Conservation (phyloP, 352 stramenopile species). For the Phytophthora meadii region DNA sequence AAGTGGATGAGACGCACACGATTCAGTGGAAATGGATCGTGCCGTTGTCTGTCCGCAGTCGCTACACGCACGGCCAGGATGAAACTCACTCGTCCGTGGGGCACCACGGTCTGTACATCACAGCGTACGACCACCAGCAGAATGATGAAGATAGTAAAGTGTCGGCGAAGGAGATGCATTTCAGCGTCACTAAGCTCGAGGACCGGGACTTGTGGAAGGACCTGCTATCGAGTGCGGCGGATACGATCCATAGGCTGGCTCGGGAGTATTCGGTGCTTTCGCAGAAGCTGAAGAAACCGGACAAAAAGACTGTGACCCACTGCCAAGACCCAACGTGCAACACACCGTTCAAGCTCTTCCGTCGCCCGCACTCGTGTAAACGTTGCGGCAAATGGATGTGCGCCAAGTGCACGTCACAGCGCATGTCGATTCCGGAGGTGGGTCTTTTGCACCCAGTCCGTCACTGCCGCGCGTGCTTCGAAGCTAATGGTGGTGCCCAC, state of each 20-base stretch:
- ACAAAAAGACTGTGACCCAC: conserved; percentile 84
- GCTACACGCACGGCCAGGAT: conserved; percentile 88
- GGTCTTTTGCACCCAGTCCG: conserved; percentile 79
- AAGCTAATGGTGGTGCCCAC: conserved; percentile 67
- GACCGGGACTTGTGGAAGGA: conserved; percentile 86
- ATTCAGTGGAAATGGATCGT: conserved; percentile 92
- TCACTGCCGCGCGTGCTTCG: conserved; percentile 82
- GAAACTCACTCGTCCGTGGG: conserved; percentile 84
- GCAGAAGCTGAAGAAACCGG: conserved; percentile 81
- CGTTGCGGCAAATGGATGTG: conserved; percentile 89
- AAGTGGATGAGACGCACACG: conserved; percentile 79
- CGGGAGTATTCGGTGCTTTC: conserved; percentile 70
- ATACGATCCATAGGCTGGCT: conserved; percentile 70
- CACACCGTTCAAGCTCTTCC: conserved; percentile 84
- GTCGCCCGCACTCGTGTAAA: conserved; percentile 84
- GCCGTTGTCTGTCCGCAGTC: conserved; percentile 68
- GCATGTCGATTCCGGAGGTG: conserved; percentile 83
- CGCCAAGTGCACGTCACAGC: conserved; percentile 80
- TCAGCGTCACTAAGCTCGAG: conserved; percentile 87
- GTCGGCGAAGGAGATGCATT: conserved; percentile 78
- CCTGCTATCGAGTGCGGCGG: conserved; percentile 62
- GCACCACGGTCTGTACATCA: conserved; percentile 86
- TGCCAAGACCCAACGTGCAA: conserved; percentile 77
- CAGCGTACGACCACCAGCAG: conserved; percentile 80
- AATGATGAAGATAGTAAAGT: conserved; percentile 51